Evolutionary conservation across 139 green algal genomes (phyloP).

Genomic region (Tetradesmus obliquus): DNA sequence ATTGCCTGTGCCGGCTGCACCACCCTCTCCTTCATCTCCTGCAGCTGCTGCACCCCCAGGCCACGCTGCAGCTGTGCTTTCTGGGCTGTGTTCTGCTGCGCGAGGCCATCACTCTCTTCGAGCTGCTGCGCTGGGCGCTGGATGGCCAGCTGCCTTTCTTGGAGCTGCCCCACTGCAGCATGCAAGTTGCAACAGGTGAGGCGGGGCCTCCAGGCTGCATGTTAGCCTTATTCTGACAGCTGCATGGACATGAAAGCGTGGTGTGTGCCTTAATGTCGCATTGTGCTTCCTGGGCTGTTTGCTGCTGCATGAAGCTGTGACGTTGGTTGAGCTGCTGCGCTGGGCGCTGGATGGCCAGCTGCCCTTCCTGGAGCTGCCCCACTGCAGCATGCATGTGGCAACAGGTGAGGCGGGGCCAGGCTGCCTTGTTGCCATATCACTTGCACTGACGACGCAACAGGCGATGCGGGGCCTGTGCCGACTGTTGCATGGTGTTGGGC

Average conservation of each 20-base stretch:
- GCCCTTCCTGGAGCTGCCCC: conserved; percentile 42
- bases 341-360: conserved; percentile 40
- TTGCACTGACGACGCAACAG: too few species aligned
- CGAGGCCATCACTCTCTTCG: background rate
- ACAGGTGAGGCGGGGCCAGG: background rate
- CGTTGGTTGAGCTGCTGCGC: conserved; percentile 12
- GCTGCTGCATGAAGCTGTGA: conserved; percentile 28
- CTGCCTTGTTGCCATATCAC: too few species aligned
- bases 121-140: conserved; percentile 43
- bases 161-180: conserved; percentile 17
- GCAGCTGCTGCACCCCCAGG: conserved; percentile 38
- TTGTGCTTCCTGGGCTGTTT: conserved; percentile 20
- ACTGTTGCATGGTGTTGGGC: too few species aligned
- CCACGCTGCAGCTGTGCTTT: conserved; percentile 30
- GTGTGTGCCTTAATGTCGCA: too few species aligned
- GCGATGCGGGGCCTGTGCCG: too few species aligned
- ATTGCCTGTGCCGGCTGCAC: background rate
- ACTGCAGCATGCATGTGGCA: background rate
- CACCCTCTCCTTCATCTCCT: background rate
- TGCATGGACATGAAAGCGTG: too few species aligned
- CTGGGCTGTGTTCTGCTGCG: conserved; percentile 20
- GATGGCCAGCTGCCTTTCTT: conserved; percentile 39
- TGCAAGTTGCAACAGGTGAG: background rate
- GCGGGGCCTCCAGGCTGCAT: background rate
- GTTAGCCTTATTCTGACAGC: too few species aligned